These are phyloP conservation scores for Dalbergia cochinchinensis DNA, from an alignment of 306 rosid species.

Conservation along the genomic window DNA sequence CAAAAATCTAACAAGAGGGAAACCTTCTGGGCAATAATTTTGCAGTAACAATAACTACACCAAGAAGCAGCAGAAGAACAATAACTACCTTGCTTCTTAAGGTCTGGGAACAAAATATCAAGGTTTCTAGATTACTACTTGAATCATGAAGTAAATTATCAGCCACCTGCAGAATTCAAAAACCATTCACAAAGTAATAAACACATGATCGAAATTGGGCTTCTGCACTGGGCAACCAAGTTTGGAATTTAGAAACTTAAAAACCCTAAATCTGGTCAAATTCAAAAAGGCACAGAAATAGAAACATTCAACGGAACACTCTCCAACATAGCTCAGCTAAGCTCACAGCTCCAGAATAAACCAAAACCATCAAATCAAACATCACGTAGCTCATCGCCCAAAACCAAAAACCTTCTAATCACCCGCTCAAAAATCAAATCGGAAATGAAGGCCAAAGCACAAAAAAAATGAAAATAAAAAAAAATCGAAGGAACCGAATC, in stretches of 20 bases:
- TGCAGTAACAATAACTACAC: neutral
- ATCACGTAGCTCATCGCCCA: conserved; percentile 15
- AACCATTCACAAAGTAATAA: conserved; percentile 13
- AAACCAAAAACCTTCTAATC: neutral
- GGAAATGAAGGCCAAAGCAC: neutral
- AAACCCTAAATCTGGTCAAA: conserved; percentile 38
- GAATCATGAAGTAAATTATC: conserved; percentile 97
- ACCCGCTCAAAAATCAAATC: conserved; percentile 38
- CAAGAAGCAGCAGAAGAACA: conserved; percentile 27
- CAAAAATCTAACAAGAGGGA: conserved; percentile 44
- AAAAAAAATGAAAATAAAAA: neutral
- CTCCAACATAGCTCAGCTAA: conserved; percentile 6
- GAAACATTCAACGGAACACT: conserved; percentile 33
- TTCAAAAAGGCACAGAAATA: conserved; percentile 36
- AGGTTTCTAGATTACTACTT: conserved; percentile 91
- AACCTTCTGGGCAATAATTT: conserved; percentile 26
- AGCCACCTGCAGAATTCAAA: conserved; percentile 74
- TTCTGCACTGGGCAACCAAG: conserved; percentile 24
- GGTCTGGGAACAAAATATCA: conserved; percentile 98
- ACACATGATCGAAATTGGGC: conserved; percentile 35
- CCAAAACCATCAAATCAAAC: conserved; percentile 13
- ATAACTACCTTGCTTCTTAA: conserved; percentile 91
- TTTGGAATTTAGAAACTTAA: conserved; percentile 2
- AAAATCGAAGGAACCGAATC: conserved; percentile 27
- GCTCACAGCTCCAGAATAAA: conserved; percentile 33